A percentile compares a stretch with the other conserved stretches of the same genome.
These are phyloP conservation scores for Thermothielavioides terrestris DNA, from an alignment of 495 filamentous ascomycete species.

Conservation along the genomic window DNA sequence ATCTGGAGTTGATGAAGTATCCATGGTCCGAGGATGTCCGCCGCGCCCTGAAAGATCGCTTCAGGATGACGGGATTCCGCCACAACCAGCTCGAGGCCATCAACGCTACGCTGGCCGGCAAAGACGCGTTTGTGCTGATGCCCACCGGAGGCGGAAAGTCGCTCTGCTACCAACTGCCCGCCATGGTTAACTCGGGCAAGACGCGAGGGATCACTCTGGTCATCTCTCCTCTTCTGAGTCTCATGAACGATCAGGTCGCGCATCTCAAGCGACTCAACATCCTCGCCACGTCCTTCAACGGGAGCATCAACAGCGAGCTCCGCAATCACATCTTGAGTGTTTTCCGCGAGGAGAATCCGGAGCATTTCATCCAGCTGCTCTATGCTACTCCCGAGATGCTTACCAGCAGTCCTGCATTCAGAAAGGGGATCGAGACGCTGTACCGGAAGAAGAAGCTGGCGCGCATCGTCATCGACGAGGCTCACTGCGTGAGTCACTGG, in stretches of 20 bases:
- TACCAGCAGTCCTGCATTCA: conserved; percentile 59
- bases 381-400: conserved; percentile 98
- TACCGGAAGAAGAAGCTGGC: conserved; percentile 61
- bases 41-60: conserved; percentile 64
- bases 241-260: conserved; percentile 93
- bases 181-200: conserved; percentile 69
- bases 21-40: conserved; percentile 85
- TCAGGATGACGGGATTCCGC: conserved; percentile 76
- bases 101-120: conserved; percentile 77
- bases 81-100: conserved; percentile 93
- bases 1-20: conserved; percentile 37
- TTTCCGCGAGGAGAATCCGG: conserved; percentile 52
- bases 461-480: conserved; percentile 92
- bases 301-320: conserved; percentile 52
- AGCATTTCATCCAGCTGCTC: conserved; percentile 68
- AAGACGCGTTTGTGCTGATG: conserved; percentile 93
- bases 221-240: conserved; percentile 83
- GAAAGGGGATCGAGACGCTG: conserved; percentile 52
- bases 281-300: conserved; percentile 66
- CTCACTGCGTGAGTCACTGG: conserved; percentile 98
- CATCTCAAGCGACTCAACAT: conserved; percentile 71
- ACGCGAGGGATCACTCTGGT: conserved; percentile 86
- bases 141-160: conserved; percentile 97
- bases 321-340: conserved; percentile 50
- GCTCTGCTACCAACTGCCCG: conserved; percentile 90